Conservation (phyloP, 768 basidiomycete species). For the Coprinellus aureogranulatus region DNA sequence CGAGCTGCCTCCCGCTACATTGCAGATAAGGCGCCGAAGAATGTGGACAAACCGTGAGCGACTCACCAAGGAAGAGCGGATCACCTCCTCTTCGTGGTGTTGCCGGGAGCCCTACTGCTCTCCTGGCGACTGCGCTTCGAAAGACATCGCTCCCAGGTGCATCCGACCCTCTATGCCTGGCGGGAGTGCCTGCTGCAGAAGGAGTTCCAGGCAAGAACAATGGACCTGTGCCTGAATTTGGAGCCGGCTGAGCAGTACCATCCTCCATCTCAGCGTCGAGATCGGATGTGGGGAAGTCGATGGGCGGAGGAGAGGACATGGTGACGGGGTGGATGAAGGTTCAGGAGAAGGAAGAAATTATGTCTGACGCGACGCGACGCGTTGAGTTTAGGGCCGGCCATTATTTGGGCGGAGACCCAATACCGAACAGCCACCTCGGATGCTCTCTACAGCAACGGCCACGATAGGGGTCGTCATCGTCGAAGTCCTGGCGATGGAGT, state of each 20-base stretch:
- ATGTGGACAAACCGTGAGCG: conserved; percentile 1
- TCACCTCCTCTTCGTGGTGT: conserved; percentile 49
- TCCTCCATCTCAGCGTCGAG: conserved; percentile 55
- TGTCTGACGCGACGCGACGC: conserved; percentile 52
- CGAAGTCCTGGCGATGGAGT: no score
- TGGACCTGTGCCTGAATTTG: conserved; percentile 39
- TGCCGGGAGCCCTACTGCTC: conserved; percentile 48
- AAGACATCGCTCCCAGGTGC: conserved; percentile 48
- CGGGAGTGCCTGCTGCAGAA: conserved; percentile 50
- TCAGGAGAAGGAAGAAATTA: conserved; percentile 14
- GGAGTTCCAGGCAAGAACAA: conserved; percentile 58
- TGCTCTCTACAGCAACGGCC: background rate
- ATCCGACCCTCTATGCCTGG: conserved; percentile 34
- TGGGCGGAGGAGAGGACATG: conserved; percentile 65
- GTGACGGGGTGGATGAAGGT: conserved; percentile 10
- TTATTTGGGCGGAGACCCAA: background rate
- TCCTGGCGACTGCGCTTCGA: conserved; percentile 44
- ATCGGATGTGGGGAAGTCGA: conserved; percentile 67
- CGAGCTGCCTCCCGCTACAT: conserved; percentile 46
- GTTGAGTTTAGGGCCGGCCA: conserved; percentile 24
- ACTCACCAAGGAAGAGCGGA: conserved; percentile 51
- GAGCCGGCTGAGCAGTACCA: conserved; percentile 21
- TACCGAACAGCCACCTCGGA: background rate
- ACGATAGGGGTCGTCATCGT: background rate
- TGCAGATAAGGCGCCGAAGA: background rate